These are phyloP conservation scores for Apiotrichum brassicae DNA, from an alignment of 1,284 basidiomycete genomes.

Conservation along the genomic window DNA sequence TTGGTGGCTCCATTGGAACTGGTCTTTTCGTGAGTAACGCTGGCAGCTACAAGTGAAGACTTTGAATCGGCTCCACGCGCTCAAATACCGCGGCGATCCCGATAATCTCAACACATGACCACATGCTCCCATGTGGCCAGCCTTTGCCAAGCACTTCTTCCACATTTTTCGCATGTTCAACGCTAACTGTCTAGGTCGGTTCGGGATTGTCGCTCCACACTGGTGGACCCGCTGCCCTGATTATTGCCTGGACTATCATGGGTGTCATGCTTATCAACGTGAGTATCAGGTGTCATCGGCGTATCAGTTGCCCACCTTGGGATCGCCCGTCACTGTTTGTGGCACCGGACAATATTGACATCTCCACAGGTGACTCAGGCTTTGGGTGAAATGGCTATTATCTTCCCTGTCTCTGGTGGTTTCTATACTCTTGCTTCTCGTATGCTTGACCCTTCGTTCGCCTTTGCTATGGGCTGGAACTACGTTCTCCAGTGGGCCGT, in stretches of 20 bases:
- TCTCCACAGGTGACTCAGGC: slow-evolving; percentile 38
- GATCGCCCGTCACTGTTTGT: neutral
- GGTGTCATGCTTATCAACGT: slow-evolving; percentile 21
- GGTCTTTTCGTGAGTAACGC: slow-evolving; percentile 34
- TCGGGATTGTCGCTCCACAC: slow-evolving; percentile 47
- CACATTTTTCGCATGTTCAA: slow-evolving; percentile 13
- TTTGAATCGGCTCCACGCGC: no score
- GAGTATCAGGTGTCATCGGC: neutral
- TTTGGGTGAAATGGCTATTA: slow-evolving; percentile 49
- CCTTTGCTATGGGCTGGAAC: slow-evolving; percentile 47
- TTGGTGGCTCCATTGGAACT: slow-evolving; percentile 53
- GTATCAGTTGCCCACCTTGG: neutral
- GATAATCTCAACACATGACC: no score
- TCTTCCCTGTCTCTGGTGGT: slow-evolving; percentile 49
- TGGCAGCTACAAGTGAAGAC: no score
- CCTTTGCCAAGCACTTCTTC: neutral
- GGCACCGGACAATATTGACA: no score
- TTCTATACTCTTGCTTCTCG: slow-evolving; percentile 48
- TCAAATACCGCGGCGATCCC: no score
- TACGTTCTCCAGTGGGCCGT: slow-evolving; percentile 47
- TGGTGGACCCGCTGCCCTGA: slow-evolving; percentile 50
- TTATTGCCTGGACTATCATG: slow-evolving; percentile 45
- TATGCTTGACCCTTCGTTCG: slow-evolving; percentile 38
- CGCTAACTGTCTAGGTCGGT: slow-evolving; percentile 34
- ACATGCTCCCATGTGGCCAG: no score